phyloP scores from a whole-genome alignment of 1,284 basidiomycete genomes.

The Cystobasidium pallidum region DNA sequence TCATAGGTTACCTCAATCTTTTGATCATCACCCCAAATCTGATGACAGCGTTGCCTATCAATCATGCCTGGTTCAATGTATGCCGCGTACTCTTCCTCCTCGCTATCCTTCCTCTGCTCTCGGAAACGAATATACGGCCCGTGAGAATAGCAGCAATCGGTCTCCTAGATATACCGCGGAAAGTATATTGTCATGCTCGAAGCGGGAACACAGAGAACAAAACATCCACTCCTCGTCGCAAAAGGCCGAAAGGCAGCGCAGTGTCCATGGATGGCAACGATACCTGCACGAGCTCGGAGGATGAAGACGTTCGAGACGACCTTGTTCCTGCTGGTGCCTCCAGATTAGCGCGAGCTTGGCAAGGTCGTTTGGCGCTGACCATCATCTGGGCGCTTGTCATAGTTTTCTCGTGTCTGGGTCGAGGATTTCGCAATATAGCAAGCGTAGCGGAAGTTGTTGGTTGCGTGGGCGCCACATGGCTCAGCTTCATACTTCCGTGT shows the following conservation, averaged over 20 bases:
- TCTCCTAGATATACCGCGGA: constrained; percentile 17
- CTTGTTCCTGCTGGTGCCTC: constrained; percentile 24
- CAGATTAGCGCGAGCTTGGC: constrained; percentile 23
- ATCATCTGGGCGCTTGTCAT: constrained; percentile 32
- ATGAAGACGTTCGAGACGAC: constrained; percentile 31
- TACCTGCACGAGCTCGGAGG: constrained; percentile 15
- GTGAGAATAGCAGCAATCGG: constrained; percentile 36
- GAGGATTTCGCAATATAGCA: constrained; percentile 46
- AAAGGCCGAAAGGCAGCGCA: neutral
- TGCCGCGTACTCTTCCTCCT: constrained; percentile 50
- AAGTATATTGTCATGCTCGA: constrained; percentile 15
- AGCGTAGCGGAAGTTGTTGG: constrained; percentile 47
- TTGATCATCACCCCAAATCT: constrained; percentile 48
- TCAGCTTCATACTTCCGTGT: constrained; percentile 50
- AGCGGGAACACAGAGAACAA: neutral
- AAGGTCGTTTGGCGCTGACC: constrained; percentile 8
- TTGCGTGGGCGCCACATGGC: constrained; percentile 45
- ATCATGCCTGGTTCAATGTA: constrained; percentile 49
- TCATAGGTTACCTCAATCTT: constrained; percentile 52
- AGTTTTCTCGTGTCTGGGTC: constrained; percentile 21
- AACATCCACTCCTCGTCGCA: neutral
- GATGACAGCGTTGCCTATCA: constrained; percentile 49
- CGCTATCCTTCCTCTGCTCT: constrained; percentile 46
- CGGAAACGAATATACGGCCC: constrained; percentile 30
- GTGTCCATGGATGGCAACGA: constrained; percentile 8